Conservation (phyloP, 2,329 filamentous ascomycete genomes). For the Penicillium verrucosum region DNA sequence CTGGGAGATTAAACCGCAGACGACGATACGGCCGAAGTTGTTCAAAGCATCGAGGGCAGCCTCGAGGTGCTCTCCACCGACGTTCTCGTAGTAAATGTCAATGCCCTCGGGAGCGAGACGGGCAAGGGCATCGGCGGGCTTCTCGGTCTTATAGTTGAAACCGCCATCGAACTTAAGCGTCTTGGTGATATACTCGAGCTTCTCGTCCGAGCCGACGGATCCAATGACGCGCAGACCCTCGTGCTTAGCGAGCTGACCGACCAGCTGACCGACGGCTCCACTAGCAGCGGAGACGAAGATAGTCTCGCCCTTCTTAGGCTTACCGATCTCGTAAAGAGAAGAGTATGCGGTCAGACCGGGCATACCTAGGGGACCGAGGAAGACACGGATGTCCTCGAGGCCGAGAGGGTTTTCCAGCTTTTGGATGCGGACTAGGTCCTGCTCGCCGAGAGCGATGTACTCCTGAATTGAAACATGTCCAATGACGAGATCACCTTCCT, state of each 20-base stretch:
- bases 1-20: constrained; percentile 67
- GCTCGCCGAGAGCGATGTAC: constrained; percentile 59
- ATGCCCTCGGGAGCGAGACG: constrained; percentile 73
- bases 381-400: constrained; percentile 54
- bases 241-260: constrained; percentile 79
- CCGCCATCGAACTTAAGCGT: constrained; percentile 69
- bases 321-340: constrained; percentile 70
- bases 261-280: constrained; percentile 77
- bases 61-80: constrained; percentile 71
- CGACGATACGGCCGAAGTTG: constrained; percentile 61
- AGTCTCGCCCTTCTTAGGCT: constrained; percentile 73
- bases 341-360: constrained; percentile 73
- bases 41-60: constrained; percentile 65
- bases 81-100: constrained; percentile 82
- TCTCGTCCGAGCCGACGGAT: constrained; percentile 74
- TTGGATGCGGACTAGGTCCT: constrained; percentile 43
- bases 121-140: constrained; percentile 62
- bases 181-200: constrained; percentile 70
- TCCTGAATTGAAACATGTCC: constrained; percentile 62
- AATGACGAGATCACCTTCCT: constrained; percentile 64
- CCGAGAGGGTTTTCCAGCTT: constrained; percentile 64
- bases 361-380: constrained; percentile 75
- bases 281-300: constrained; percentile 79
- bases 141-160: constrained; percentile 88
- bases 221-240: constrained; percentile 77